Percentiles rank a stretch among this genome's conserved stretches.
These are phyloP conservation scores for Allium fistulosum DNA, from an alignment of 106 monocot species.

Conservation along the genomic window DNA sequence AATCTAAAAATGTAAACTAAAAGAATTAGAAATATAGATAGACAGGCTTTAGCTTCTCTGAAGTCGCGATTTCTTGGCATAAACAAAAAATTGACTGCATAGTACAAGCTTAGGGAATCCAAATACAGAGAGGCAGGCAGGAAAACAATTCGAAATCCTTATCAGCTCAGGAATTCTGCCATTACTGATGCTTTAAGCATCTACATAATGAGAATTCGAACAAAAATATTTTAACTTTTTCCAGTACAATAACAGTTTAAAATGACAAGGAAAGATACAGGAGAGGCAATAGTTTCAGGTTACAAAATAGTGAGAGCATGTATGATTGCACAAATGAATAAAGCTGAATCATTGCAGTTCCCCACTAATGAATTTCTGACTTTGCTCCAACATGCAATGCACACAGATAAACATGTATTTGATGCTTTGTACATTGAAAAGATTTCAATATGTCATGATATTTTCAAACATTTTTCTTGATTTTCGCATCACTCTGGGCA, in stretches of 20 bases:
- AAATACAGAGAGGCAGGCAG: not conserved
- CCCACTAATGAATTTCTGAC: not conserved
- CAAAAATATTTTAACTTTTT: too few species aligned
- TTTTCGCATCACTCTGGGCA: too few species aligned
- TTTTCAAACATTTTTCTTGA: too few species aligned
- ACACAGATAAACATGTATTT: not conserved
- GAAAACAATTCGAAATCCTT: constrained; percentile 3
- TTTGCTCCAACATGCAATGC: not conserved
- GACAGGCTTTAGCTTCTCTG: too few species aligned
- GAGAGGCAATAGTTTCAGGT: too few species aligned
- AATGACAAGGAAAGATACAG: too few species aligned
- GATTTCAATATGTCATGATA: not conserved
- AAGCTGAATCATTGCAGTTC: constrained; percentile 4
- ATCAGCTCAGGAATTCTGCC: not conserved
- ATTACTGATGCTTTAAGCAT: not conserved
- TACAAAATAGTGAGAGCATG: not conserved
- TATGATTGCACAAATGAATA: not conserved
- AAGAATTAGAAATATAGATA: too few species aligned
- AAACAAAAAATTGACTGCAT: not conserved
- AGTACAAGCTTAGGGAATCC: constrained; percentile 2
- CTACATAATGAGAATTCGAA: too few species aligned
- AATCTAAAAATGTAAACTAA: too few species aligned
- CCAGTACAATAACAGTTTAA: too few species aligned
- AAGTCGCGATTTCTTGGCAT: too few species aligned
- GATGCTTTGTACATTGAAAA: not conserved